Evolutionary conservation across 129 eudicot genomes (phyloP).

Genomic region (Chrysanthemum makinoi): DNA sequence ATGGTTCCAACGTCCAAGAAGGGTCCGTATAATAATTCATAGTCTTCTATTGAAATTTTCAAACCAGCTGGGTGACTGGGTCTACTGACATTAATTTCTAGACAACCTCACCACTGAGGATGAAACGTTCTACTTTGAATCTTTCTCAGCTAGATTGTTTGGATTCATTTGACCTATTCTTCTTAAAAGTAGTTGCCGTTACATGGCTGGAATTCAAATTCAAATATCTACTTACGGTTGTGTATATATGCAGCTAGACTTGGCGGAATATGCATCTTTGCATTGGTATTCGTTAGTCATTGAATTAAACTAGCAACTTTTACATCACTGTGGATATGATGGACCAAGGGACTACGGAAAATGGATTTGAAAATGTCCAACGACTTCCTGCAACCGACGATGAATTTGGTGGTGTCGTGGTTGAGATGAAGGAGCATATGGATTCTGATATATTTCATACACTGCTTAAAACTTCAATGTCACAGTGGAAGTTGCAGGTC

Average conservation of each 20-base stretch:
- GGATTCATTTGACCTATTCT: background rate
- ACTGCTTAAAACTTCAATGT: conserved; percentile 56
- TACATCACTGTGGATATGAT: conserved; percentile 10
- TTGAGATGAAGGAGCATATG: conserved; percentile 66
- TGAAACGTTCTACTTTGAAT: background rate
- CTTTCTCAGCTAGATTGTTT: background rate
- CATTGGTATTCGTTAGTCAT: background rate
- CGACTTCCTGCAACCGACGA: conserved; percentile 62
- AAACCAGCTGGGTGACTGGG: no score
- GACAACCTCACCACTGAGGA: background rate
- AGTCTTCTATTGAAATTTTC: no score
- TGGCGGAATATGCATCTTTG: background rate
- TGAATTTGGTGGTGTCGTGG: conserved; percentile 66
- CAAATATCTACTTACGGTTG: background rate
- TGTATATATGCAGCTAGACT: background rate
- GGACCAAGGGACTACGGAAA: conserved; percentile 26
- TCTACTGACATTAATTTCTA: background rate
- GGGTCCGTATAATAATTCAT: background rate
- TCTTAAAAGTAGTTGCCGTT: background rate
- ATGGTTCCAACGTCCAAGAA: no score
- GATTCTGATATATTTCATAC: conserved; percentile 42
- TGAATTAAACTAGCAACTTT: background rate
- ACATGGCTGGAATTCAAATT: background rate
- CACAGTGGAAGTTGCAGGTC: conserved; percentile 69
- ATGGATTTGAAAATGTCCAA: conserved; percentile 26